Evolutionary conservation across 495 filamentous ascomycete species (phyloP).

Genomic region (Thermothielavioides terrestris): DNA sequence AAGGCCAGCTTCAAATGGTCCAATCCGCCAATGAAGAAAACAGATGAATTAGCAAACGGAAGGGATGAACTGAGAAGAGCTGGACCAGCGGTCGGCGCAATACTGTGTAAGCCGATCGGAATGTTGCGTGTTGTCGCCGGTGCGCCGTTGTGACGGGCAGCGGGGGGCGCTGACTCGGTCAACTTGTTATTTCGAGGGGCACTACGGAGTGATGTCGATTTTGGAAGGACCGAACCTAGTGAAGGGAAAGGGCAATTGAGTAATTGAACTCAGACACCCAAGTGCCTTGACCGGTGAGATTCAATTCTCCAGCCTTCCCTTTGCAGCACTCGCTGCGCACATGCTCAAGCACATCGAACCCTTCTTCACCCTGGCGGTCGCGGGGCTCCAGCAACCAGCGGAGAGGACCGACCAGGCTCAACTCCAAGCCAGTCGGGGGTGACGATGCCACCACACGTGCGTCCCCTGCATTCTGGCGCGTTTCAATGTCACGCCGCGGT

Average conservation of each 20-base stretch:
- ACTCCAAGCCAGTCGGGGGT: background rate
- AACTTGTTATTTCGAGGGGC: too few species aligned
- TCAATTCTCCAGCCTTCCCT: background rate
- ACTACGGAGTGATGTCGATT: too few species aligned
- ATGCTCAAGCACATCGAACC: background rate
- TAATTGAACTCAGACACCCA: too few species aligned
- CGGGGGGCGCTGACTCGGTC: too few species aligned
- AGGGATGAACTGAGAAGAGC: background rate
- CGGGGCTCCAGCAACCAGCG: background rate
- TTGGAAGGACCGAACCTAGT: too few species aligned
- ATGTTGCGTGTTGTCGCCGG: too few species aligned
- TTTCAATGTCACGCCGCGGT: constrained; percentile 1
- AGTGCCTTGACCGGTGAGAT: too few species aligned
- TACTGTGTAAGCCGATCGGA: too few species aligned
- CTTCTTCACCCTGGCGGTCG: background rate
- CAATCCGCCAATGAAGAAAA: background rate
- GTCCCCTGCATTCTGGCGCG: constrained; percentile 1
- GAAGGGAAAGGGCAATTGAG: too few species aligned
- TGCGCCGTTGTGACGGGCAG: too few species aligned
- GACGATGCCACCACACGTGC: constrained; percentile 1
- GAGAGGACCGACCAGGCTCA: background rate
- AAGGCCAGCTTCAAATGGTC: constrained; percentile 13
- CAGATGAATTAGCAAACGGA: background rate
- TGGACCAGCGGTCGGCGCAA: too few species aligned
- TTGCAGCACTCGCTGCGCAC: background rate